Conservation (phyloP, 1,284 basidiomycete genomes). For the Ganoderma resinaceum region DNA sequence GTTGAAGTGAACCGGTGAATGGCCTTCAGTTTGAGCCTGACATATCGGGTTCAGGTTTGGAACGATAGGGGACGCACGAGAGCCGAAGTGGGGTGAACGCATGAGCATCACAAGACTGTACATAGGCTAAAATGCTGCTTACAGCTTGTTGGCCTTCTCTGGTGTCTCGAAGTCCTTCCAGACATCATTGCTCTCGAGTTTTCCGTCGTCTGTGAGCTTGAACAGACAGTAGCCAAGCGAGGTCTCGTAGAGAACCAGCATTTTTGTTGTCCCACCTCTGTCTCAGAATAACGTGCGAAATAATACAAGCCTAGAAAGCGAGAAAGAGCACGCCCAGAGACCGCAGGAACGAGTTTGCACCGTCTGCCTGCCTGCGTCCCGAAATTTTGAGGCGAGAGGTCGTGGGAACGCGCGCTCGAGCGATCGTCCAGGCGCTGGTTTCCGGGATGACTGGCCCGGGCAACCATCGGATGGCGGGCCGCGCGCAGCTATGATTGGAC, state of each 20-base stretch:
- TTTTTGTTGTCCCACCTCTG: slow-evolving; percentile 45
- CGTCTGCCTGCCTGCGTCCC: slow-evolving; percentile 22
- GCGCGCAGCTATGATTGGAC: not conserved
- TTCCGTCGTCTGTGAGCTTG: slow-evolving; percentile 92
- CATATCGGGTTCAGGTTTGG: slow-evolving; percentile 13
- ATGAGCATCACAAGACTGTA: not conserved
- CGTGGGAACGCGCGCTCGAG: slow-evolving; percentile 26
- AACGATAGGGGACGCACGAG: not conserved
- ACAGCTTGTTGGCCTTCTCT: slow-evolving; percentile 92
- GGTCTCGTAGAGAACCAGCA: slow-evolving; percentile 88
- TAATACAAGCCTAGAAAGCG: slow-evolving; percentile 5
- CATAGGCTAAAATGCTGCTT: slow-evolving; percentile 39
- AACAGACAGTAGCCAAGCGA: slow-evolving; percentile 97
- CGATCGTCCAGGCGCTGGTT: slow-evolving; percentile 12
- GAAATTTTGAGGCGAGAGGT: slow-evolving; percentile 38
- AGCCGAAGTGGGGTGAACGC: not conserved
- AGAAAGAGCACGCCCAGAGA: slow-evolving; percentile 4
- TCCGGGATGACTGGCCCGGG: not conserved
- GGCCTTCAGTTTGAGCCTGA: slow-evolving; percentile 91
- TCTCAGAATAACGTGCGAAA: slow-evolving; percentile 25
- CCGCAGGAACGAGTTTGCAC: slow-evolving; percentile 6
- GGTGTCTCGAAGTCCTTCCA: slow-evolving; percentile 94
- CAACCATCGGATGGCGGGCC: not conserved
- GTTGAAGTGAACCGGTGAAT: slow-evolving; percentile 97
- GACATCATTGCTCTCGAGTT: slow-evolving; percentile 86